Conservation (phyloP, 164 flowering plant species). For the Vitis cinerea region DNA sequence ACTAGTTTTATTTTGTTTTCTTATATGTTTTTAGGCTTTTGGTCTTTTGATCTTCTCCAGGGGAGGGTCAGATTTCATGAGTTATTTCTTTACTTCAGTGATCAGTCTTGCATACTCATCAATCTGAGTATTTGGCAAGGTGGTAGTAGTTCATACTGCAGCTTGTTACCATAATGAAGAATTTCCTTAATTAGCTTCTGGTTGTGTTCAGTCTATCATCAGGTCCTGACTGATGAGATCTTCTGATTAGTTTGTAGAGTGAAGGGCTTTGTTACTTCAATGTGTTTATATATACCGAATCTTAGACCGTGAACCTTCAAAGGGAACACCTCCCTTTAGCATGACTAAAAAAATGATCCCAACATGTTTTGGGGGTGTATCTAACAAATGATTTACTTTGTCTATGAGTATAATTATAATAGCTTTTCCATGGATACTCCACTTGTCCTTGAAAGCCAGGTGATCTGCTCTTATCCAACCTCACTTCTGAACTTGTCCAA, state of each 20-base stretch:
- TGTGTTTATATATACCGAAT: too few species aligned
- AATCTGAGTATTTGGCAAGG: background rate
- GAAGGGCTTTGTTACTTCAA: background rate
- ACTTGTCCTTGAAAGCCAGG: too few species aligned
- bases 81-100: background rate
- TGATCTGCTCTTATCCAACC: too few species aligned
- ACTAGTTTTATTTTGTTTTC: background rate
- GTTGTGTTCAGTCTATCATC: background rate
- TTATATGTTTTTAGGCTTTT: background rate
- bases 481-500: too few species aligned
- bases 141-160: background rate
- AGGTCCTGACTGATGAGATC: background rate
- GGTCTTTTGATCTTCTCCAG: background rate
- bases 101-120: background rate
- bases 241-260: background rate
- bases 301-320: too few species aligned
- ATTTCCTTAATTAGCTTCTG: background rate
- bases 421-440: too few species aligned
- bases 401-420: too few species aligned
- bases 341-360: too few species aligned
- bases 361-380: too few species aligned
- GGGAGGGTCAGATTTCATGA: too few species aligned
- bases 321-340: too few species aligned
- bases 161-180: background rate
- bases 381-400: too few species aligned